Conservation (phyloP, 345 rosid genomes). For the Excoecaria cochinchinensis region DNA sequence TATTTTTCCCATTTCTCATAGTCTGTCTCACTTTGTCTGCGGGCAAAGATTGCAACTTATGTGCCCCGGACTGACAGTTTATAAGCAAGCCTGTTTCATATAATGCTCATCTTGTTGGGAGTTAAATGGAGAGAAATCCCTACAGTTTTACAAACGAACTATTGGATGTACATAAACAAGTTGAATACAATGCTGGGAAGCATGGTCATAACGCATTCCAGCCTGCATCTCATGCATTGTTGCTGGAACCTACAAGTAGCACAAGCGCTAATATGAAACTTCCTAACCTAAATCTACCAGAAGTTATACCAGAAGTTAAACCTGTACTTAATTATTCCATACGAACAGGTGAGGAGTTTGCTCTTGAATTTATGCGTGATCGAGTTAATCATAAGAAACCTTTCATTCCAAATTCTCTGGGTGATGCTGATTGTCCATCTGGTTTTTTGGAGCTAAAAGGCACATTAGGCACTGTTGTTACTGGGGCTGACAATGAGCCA, state of each 20-base stretch:
- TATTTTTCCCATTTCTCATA: constrained; percentile 2
- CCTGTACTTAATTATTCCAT: constrained; percentile 74
- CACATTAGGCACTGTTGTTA: constrained; percentile 56
- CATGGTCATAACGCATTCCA: constrained; percentile 45
- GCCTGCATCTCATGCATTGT: constrained; percentile 42
- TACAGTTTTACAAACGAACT: constrained; percentile 49
- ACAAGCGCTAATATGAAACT: constrained; percentile 37
- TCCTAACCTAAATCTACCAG: constrained; percentile 42
- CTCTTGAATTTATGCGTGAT: constrained; percentile 87
- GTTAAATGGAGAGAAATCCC: constrained; percentile 49
- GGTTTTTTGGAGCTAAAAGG: constrained; percentile 67
- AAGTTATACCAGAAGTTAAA: constrained; percentile 61
- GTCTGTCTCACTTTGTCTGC: neutral
- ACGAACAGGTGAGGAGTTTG: constrained; percentile 90
- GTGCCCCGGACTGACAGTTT: constrained; percentile 7
- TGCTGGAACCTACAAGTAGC: constrained; percentile 42
- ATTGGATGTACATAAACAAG: constrained; percentile 34
- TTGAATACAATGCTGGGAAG: constrained; percentile 43
- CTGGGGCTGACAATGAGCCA: constrained; percentile 64
- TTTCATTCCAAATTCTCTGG: constrained; percentile 33
- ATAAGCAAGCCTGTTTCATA: constrained; percentile 6
- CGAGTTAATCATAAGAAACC: constrained; percentile 56
- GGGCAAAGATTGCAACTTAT: constrained; percentile 12
- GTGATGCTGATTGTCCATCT: constrained; percentile 47
- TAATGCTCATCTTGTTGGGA: constrained; percentile 2